These are phyloP conservation scores for Graphilbum fragrans DNA, from an alignment of 2,329 filamentous ascomycete species.

Conservation along the genomic window DNA sequence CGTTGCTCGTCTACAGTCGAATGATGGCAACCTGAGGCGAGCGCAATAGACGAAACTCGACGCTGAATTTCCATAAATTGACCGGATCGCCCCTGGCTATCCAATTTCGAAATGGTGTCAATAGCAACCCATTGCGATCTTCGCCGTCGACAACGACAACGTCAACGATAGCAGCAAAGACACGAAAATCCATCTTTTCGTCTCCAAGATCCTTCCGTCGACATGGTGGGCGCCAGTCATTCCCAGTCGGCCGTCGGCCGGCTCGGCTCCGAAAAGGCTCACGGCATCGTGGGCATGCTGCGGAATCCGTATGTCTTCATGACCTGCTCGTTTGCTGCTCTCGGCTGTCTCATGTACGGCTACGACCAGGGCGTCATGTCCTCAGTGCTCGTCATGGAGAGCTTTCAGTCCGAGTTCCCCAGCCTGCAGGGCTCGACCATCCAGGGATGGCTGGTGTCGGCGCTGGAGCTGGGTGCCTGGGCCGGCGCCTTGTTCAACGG, in stretches of 20 bases:
- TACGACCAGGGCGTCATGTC: slow-evolving; percentile 5
- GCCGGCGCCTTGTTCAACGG: slow-evolving; percentile 4
- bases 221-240: not conserved
- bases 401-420: slow-evolving; percentile 4
- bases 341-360: slow-evolving; percentile 6
- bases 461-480: slow-evolving; percentile 4
- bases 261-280: slow-evolving; percentile 22
- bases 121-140: no score
- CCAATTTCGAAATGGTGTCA: no score
- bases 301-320: slow-evolving; percentile 26
- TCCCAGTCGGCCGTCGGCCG: slow-evolving; percentile 24
- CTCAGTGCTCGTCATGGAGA: slow-evolving; percentile 5
- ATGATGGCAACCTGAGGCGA: no score
- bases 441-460: slow-evolving; percentile 5
- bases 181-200: no score
- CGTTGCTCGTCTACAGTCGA: no score
- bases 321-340: slow-evolving; percentile 11
- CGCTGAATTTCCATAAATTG: no score
- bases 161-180: no score
- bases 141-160: no score
- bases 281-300: slow-evolving; percentile 24
- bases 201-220: no score
- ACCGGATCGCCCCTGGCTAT: no score
- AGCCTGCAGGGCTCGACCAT: slow-evolving; percentile 2
- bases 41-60: no score